Evolutionary conservation across 2,329 filamentous ascomycete species (phyloP).

Genomic region (Nakataea oryzae): DNA sequence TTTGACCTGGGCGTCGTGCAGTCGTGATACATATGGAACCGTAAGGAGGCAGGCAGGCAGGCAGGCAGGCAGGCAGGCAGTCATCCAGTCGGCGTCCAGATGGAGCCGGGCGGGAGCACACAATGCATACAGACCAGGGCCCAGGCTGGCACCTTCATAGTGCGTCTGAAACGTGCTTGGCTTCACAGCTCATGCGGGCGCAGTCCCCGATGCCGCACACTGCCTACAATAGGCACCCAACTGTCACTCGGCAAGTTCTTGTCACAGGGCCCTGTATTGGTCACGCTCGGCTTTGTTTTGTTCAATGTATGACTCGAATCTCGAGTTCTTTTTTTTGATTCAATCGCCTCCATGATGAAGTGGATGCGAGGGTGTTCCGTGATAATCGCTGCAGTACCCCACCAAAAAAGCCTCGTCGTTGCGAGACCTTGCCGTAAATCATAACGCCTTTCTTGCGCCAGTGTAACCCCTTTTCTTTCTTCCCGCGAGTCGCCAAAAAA

Average conservation of each 20-base stretch:
- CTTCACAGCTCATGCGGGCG: neutral
- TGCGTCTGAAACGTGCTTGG: neutral
- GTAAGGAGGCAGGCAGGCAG: too few relatives aligned
- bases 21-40: too few relatives aligned
- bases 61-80: too few relatives aligned
- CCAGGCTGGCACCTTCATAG: neutral
- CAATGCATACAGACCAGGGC: neutral
- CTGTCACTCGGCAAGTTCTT: neutral
- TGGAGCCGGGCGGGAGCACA: neutral
- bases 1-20: neutral
- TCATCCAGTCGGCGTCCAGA: too few relatives aligned
- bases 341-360: neutral
- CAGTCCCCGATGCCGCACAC: neutral
- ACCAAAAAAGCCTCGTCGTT: neutral
- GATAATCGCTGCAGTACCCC: neutral
- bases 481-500: neutral
- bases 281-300: neutral
- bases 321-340: neutral
- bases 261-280: neutral
- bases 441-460: neutral
- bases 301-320: neutral
- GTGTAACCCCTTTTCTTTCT: neutral
- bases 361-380: neutral
- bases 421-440: neutral
- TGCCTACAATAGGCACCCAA: neutral